phyloP scores from a whole-genome alignment of 2,329 filamentous ascomycete species.

The Metarhizium brunneum region DNA sequence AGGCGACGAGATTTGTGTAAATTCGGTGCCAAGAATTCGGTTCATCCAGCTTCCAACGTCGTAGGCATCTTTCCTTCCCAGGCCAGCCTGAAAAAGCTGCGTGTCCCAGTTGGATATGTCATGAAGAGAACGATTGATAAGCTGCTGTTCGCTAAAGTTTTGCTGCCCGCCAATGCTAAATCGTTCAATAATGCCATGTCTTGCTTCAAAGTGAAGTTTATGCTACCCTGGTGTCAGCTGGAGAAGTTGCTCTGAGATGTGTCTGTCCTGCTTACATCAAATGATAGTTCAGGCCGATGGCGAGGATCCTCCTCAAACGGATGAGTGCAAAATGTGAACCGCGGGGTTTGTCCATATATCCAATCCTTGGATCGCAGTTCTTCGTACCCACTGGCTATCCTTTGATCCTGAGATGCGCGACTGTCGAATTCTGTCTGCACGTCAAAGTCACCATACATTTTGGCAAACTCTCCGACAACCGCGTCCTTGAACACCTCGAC shows the following conservation, averaged over 20 bases:
- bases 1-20: constrained; percentile 10
- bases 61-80: constrained; percentile 13
- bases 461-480: constrained; percentile 55
- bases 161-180: constrained; percentile 17
- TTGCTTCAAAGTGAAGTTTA: constrained; percentile 26
- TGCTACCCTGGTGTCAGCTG: constrained; percentile 11
- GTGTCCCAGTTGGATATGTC: constrained; percentile 18
- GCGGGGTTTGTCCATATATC: constrained; percentile 80
- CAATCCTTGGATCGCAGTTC: constrained; percentile 52
- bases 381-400: constrained; percentile 32
- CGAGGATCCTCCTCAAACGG: constrained; percentile 50
- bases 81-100: constrained; percentile 15
- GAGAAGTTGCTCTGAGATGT: background rate
- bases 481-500: constrained; percentile 38
- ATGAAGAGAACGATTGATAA: constrained; percentile 6
- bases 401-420: constrained; percentile 33
- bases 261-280: constrained; percentile 26
- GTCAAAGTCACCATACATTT: constrained; percentile 49
- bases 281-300: constrained; percentile 40
- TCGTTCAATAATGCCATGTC: constrained; percentile 26
- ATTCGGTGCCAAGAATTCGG: constrained; percentile 19
- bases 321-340: constrained; percentile 62
- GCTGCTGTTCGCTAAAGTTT: background rate
- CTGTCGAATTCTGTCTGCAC: constrained; percentile 37
- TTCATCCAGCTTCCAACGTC: constrained; percentile 22